These are phyloP conservation scores for Achaetomium macrosporum DNA, from an alignment of 2,329 filamentous ascomycete genomes.

Conservation along the genomic window DNA sequence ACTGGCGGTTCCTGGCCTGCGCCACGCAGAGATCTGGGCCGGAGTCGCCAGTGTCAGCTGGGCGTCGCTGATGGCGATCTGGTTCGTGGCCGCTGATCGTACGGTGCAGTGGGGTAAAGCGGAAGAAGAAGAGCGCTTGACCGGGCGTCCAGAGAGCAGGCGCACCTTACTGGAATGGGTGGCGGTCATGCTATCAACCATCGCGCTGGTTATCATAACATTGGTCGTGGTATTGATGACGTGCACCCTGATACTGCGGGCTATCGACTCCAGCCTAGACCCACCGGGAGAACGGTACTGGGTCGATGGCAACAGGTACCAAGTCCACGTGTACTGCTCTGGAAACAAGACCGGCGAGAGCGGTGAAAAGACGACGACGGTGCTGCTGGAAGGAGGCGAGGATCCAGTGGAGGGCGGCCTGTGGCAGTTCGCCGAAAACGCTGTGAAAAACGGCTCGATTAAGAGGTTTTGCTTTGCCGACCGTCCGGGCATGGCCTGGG, in stretches of 20 bases:
- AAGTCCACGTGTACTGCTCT: constrained; percentile 77
- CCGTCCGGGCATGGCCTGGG: constrained; percentile 80
- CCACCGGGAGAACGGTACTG: constrained; percentile 69
- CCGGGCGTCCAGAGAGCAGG: constrained; percentile 79
- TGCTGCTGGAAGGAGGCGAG: constrained; percentile 81
- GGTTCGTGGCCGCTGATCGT: constrained; percentile 72
- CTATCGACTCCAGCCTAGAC: constrained; percentile 68
- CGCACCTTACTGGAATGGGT: constrained; percentile 79
- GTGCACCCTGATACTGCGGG: constrained; percentile 70
- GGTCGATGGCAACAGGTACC: constrained; percentile 80
- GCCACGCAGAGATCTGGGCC: constrained; percentile 83
- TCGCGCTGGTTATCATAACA: constrained; percentile 64
- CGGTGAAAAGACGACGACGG: constrained; percentile 62
- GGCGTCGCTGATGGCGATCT: constrained; percentile 73
- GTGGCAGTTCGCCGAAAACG: constrained; percentile 71
- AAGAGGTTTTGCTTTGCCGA: constrained; percentile 92
- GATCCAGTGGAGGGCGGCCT: constrained; percentile 71
- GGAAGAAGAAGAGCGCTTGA: constrained; percentile 88
- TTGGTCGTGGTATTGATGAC: constrained; percentile 69
- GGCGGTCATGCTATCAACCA: constrained; percentile 68
- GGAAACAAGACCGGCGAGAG: constrained; percentile 60
- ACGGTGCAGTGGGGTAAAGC: constrained; percentile 84
- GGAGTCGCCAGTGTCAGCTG: constrained; percentile 81
- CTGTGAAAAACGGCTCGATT: constrained; percentile 75
- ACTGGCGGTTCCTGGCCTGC: constrained; percentile 64